A percentile compares a stretch with the other conserved stretches of the same genome.
These are phyloP conservation scores for Venustampulla echinocandica DNA, from an alignment of 495 filamentous ascomycete species.

Conservation along the genomic window DNA sequence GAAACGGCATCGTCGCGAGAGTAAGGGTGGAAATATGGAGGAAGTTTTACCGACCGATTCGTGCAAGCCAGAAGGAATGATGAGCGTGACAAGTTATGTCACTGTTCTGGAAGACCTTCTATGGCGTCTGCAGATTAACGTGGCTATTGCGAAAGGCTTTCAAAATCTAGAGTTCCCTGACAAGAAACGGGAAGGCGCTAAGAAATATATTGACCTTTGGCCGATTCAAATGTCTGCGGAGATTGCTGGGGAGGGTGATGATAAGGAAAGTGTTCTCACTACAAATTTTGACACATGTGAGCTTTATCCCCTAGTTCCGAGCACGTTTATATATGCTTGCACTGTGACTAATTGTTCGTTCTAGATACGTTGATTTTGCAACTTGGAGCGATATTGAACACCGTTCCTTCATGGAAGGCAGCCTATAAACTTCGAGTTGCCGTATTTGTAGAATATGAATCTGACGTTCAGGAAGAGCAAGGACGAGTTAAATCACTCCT, in stretches of 20 bases:
- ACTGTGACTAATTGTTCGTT: too few species aligned
- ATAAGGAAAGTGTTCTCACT: constrained; percentile 61
- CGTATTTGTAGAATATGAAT: constrained; percentile 86
- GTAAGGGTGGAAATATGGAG: constrained; percentile 18
- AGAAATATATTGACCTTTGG: constrained; percentile 84
- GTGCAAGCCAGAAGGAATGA: constrained; percentile 51
- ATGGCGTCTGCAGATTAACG: constrained; percentile 71
- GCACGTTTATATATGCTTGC: too few species aligned
- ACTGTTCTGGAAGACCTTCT: constrained; percentile 79
- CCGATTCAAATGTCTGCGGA: constrained; percentile 80
- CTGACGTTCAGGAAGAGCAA: constrained; percentile 72
- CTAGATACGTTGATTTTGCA: constrained; percentile 75
- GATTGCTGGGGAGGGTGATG: constrained; percentile 49
- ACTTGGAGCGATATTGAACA: constrained; percentile 74
- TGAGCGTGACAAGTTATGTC: constrained; percentile 61
- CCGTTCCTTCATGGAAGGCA: constrained; percentile 76
- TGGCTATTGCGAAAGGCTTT: constrained; percentile 79
- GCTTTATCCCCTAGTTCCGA: too few species aligned
- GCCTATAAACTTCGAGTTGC: constrained; percentile 64
- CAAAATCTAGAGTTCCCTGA: constrained; percentile 63
- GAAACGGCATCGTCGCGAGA: constrained; percentile 32
- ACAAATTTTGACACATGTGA: constrained; percentile 84
- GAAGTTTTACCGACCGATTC: constrained; percentile 50
- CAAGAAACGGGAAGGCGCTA: constrained; percentile 35
- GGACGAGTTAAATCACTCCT: constrained; percentile 64